phyloP scores from a whole-genome alignment of 176 grass and related monocot genomes.

The Eleusine coracana region DNA sequence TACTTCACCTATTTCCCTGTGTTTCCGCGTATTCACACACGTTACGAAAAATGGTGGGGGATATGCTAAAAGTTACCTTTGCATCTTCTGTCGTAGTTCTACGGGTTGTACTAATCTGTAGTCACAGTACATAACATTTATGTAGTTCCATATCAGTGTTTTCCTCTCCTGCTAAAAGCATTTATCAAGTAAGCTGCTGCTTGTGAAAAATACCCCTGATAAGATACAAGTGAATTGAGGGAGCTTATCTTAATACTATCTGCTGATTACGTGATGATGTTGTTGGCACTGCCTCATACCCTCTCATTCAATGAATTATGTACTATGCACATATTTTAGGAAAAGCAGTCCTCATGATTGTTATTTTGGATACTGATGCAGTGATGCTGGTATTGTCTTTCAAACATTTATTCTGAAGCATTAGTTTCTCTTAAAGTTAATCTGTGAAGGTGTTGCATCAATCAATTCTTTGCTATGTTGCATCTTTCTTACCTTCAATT shows the following conservation, averaged over 20 bases:
- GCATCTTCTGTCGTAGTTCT: background rate
- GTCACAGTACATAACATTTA: background rate
- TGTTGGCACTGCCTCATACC: background rate
- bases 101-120: background rate
- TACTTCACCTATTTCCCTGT: constrained; percentile 6
- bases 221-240: constrained; percentile 14
- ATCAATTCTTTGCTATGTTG: constrained; percentile 5
- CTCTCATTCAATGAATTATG: background rate
- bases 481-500: constrained; percentile 31
- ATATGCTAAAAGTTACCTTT: background rate
- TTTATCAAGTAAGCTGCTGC: background rate
- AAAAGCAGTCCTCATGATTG: background rate
- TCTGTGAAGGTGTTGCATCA: background rate
- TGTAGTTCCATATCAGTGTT: background rate
- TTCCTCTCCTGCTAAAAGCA: background rate
- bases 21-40: background rate
- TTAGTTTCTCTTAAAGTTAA: constrained; percentile 3
- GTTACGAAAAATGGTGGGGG: background rate
- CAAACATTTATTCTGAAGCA: constrained; percentile 1
- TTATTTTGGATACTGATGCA: constrained; percentile 29
- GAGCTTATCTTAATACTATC: constrained; percentile 17
- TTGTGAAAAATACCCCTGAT: background rate
- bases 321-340: background rate
- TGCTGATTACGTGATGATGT: background rate
- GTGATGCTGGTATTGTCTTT: background rate